A percentile compares a stretch with the other conserved stretches of the same genome.
Evolutionary conservation across 2,329 filamentous ascomycete genomes (phyloP).

Genomic region (Penicillium sp.): DNA sequence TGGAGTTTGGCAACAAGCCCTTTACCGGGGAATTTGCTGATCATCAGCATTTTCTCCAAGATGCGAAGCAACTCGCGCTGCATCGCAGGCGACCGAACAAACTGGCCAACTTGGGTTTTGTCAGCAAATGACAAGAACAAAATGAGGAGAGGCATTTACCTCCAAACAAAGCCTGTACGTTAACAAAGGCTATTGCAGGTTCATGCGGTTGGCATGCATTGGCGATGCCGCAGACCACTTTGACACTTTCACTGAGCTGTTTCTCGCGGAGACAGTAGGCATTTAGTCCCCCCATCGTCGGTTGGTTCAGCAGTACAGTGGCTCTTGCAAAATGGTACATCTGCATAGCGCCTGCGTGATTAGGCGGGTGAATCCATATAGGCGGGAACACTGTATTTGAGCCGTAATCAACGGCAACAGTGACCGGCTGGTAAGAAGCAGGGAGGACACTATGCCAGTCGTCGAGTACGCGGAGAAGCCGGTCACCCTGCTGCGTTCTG

Average conservation of each 20-base stretch:
- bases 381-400: conserved; percentile 33
- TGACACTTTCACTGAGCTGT: conserved; percentile 18
- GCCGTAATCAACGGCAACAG: conserved; percentile 29
- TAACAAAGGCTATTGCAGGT: conserved; percentile 23
- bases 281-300: conserved; percentile 50
- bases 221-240: conserved; percentile 12
- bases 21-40: conserved; percentile 16
- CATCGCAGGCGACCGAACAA: conserved; percentile 15
- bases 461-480: conserved; percentile 48
- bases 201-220: conserved; percentile 20
- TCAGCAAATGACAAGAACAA: background rate
- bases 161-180: conserved; percentile 24
- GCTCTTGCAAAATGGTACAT: conserved; percentile 54
- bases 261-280: conserved; percentile 38
- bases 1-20: conserved; percentile 14
- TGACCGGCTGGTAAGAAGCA: conserved; percentile 42
- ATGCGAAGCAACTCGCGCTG: conserved; percentile 11
- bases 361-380: conserved; percentile 53
- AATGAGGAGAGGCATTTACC: conserved; percentile 4
- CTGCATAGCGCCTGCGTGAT: conserved; percentile 51
- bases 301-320: conserved; percentile 53
- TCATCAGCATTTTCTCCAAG: conserved; percentile 16
- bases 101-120: conserved; percentile 12
- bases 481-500: conserved; percentile 47
- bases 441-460: conserved; percentile 50